A percentile compares a stretch with the other conserved stretches of the same genome.
These are phyloP conservation scores for Scorias spongiosa DNA, from an alignment of 2,329 filamentous ascomycete species.

Conservation along the genomic window DNA sequence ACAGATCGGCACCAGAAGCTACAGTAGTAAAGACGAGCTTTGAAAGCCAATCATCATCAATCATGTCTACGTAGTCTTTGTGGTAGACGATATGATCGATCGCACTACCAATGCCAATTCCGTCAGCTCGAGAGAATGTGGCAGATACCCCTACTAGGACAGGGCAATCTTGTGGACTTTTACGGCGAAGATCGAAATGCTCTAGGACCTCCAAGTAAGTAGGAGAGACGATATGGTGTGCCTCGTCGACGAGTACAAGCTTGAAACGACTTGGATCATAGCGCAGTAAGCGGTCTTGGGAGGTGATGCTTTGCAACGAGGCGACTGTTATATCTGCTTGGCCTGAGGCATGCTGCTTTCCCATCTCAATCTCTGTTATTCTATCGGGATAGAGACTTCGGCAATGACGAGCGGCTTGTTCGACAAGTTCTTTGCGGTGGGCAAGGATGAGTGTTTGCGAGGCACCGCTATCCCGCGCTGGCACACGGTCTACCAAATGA, in stretches of 20 bases:
- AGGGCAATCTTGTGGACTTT: slow-evolving; percentile 24
- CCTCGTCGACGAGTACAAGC: slow-evolving; percentile 85
- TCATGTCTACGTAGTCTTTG: slow-evolving; percentile 67
- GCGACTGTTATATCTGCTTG: slow-evolving; percentile 84
- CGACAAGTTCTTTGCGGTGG: slow-evolving; percentile 82
- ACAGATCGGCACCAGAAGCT: slow-evolving; percentile 64
- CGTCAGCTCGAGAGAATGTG: slow-evolving; percentile 65
- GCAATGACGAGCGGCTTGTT: slow-evolving; percentile 84
- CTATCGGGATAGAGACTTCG: slow-evolving; percentile 63
- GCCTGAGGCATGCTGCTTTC: slow-evolving; percentile 57
- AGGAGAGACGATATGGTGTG: slow-evolving; percentile 83
- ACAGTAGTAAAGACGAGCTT: slow-evolving; percentile 93
- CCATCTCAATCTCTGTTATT: slow-evolving; percentile 85
- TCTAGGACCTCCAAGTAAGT: slow-evolving; percentile 60
- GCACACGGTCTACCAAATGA: slow-evolving; percentile 70
- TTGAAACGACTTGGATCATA: slow-evolving; percentile 73
- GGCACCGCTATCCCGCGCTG: slow-evolving; percentile 38
- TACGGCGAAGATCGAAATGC: slow-evolving; percentile 58
- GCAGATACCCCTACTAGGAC: slow-evolving; percentile 83
- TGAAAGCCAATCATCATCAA: slow-evolving; percentile 80
- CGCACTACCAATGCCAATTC: slow-evolving; percentile 62
- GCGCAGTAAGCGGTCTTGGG: slow-evolving; percentile 60
- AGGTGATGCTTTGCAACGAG: slow-evolving; percentile 72
- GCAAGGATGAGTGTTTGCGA: slow-evolving; percentile 79
- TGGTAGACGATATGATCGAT: slow-evolving; percentile 97